Evolutionary conservation across 805 yeast species (phyloP).

Genomic region (Ogataea paraovalis): DNA sequence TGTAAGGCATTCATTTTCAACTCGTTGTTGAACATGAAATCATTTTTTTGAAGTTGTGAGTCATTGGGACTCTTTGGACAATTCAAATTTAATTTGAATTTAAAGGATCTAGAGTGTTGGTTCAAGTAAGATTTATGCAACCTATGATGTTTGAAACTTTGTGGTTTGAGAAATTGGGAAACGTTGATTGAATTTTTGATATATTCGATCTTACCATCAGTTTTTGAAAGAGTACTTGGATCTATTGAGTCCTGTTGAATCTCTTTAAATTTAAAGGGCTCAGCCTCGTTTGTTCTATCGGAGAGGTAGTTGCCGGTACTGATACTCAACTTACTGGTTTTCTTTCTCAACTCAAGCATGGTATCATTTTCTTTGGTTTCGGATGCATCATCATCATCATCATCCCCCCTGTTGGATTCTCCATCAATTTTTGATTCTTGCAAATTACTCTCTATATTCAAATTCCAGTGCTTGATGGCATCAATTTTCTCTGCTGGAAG

Average conservation of each 20-base stretch:
- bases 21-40: slow-evolving; percentile 2
- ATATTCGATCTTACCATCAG: slow-evolving; percentile 5
- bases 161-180: slow-evolving; percentile 12
- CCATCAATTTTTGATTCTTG: background rate
- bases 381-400: background rate
- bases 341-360: background rate
- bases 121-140: slow-evolving; percentile 4
- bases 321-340: background rate
- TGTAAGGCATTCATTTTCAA: slow-evolving; percentile 9
- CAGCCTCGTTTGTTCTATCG: background rate
- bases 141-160: slow-evolving; percentile 15
- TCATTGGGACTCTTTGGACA: slow-evolving; percentile 20
- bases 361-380: background rate
- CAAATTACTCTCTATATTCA: background rate
- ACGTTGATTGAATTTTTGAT: background rate
- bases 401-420: background rate
- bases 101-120: background rate
- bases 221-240: background rate
- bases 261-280: background rate
- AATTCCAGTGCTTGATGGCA: background rate
- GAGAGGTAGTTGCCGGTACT: background rate
- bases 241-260: background rate
- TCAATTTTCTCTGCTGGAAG: background rate
- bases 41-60: slow-evolving; percentile 2
- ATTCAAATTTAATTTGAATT: background rate